Conservation (phyloP, 306 rosid genomes). For the Quercus gilva region DNA sequence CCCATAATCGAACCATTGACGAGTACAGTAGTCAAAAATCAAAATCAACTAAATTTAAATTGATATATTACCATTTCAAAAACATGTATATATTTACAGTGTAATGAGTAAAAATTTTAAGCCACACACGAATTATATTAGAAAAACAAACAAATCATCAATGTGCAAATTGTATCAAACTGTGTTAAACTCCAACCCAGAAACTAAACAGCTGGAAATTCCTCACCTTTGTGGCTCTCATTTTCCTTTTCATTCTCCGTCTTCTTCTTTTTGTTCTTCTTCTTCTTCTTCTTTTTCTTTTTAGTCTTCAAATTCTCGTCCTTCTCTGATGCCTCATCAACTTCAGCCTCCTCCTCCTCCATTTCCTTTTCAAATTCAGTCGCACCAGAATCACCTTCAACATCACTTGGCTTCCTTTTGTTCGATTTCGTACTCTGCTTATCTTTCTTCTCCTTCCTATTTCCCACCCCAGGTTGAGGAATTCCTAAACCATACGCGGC, state of each 20-base stretch:
- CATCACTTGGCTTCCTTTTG: constrained; percentile 32
- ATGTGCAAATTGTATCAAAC: not conserved
- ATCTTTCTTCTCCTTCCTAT: constrained; percentile 23
- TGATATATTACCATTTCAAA: not conserved
- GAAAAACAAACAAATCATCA: not conserved
- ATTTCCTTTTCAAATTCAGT: constrained; percentile 14
- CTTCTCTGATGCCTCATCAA: constrained; percentile 21
- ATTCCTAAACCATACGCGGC: constrained; percentile 57
- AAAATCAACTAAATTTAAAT: not conserved
- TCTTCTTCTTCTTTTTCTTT: constrained; percentile 39
- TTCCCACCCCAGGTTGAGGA: constrained; percentile 46
- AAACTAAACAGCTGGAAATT: constrained; percentile 46
- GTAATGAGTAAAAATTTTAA: not conserved
- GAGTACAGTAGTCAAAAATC: not conserved
- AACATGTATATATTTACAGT: not conserved
- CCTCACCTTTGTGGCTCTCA: constrained; percentile 33
- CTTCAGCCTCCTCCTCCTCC: constrained; percentile 15
- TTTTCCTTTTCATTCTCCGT: constrained; percentile 23
- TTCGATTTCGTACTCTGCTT: constrained; percentile 23
- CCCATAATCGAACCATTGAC: not conserved
- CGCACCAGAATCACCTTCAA: constrained; percentile 21
- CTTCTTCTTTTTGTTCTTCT: constrained; percentile 16
- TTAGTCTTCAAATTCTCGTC: constrained; percentile 27
- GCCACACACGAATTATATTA: not conserved
- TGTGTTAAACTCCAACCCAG: not conserved